Base-by-base conservation (phyloP, 2,329 filamentous ascomycete species). In the Colletotrichum endophyticum region DNA sequence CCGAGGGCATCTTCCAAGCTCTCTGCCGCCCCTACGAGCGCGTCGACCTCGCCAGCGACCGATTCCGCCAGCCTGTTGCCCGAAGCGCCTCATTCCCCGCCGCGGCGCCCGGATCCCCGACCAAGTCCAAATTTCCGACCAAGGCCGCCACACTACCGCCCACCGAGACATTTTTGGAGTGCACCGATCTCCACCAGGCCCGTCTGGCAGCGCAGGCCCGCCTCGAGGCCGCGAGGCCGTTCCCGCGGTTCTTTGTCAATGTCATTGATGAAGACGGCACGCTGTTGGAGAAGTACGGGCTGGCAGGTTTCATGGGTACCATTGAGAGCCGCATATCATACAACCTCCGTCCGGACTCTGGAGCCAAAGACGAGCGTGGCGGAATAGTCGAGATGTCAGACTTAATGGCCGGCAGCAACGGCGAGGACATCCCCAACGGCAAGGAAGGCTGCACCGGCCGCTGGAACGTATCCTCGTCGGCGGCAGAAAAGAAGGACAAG, bases 1-100 rank as follows among this genome's bases (percentile, higher is more conserved):
- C 93, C 2, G 90, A 94, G 7, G 94, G 94, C 30, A 79, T 91
- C 9, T 91, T 96, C 77, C 94, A 96, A 84, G 85, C 87, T 2
- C 88, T 95, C 2, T 96, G 94, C 83, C 89, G 89, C 59, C 94
- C 94, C 1, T 85, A 89, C 6, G 89, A 90, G 34, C 87, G 88
- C 34, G 86, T 91, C 25, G 88, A 92, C 56, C 84, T 90, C 27
- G 86, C 89, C 2, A 84, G 84, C 12, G 90, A 92, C 77, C 87
- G 87, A 27, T 89, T 88, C 80, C 85, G 84, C 25, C 80, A 79
- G 6, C 81, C 74, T 32, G 68, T 73, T 25, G 73, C 63, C 28
- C 28, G 70, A 56, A 72, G 64, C 72, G 57, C 59, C 12, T 67
- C 67, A 8, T 66, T 78, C 22, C 73, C 79, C 34, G 78, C 78